phyloP scores from a whole-genome alignment of 305 asterid genomes.

The Fraxinus albicans region DNA sequence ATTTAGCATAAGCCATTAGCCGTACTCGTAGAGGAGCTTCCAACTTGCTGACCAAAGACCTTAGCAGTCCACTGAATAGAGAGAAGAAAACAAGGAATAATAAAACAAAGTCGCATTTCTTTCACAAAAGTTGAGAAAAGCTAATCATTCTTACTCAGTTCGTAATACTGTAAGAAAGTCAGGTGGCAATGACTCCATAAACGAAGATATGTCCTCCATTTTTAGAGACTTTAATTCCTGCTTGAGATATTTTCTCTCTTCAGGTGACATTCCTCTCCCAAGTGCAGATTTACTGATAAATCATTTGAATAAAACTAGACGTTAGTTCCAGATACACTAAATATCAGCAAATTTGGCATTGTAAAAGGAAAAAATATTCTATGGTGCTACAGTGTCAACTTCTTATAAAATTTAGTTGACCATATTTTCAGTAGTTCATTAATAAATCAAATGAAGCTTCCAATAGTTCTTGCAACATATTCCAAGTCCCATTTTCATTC shows the following conservation, averaged over 20 bases:
- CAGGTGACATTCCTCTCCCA: conserved; percentile 72
- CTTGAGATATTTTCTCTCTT: conserved; percentile 60
- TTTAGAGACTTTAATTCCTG: conserved; percentile 68
- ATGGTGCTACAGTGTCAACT: background rate
- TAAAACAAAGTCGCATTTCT: background rate
- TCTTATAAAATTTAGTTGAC: background rate
- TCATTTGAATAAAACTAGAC: conserved; percentile 9
- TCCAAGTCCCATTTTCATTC: background rate
- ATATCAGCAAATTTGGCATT: background rate
- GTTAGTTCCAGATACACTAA: conserved; percentile 4
- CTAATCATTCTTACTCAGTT: conserved; percentile 58
- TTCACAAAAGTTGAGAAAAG: conserved; percentile 3
- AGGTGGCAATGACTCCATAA: conserved; percentile 86
- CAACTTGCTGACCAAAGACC: conserved; percentile 83
- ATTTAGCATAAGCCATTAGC: conserved; percentile 70
- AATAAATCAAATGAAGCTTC: background rate
- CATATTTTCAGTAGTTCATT: background rate
- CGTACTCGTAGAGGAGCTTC: conserved; percentile 74
- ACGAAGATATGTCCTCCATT: conserved; percentile 84
- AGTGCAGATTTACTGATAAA: conserved; percentile 63
- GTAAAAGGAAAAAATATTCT: background rate
- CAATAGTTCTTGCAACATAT: background rate
- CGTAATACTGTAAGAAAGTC: conserved; percentile 76
- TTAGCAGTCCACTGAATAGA: conserved; percentile 64
- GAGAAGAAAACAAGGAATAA: background rate